Percentiles rank a stretch among this genome's conserved stretches.
phyloP scores from a whole-genome alignment of 1,139 yeast species.

The Waltiozyma sp. region DNA sequence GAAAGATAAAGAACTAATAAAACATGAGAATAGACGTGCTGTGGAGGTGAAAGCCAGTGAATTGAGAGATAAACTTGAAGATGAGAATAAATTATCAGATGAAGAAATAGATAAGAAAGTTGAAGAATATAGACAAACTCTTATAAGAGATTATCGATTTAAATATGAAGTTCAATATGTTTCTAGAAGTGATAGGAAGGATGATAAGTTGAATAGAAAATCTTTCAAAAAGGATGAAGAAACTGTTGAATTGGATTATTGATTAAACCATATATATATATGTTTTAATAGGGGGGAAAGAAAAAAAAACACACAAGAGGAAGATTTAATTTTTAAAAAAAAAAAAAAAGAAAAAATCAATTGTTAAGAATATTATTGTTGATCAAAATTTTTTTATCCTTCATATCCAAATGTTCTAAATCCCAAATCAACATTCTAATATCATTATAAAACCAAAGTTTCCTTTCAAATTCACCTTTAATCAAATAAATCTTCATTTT shows the following conservation, averaged over 20 bases:
- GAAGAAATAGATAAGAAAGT: slow-evolving; percentile 14
- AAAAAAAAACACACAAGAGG: too few relatives aligned
- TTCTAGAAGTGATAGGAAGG: slow-evolving; percentile 9
- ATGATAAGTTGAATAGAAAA: neutral
- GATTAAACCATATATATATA: too few relatives aligned
- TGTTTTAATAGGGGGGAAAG: too few relatives aligned
- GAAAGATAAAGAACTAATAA: slow-evolving; percentile 10
- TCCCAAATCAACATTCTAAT: slow-evolving; percentile 22
- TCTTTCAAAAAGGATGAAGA: neutral
- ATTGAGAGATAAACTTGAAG: slow-evolving; percentile 16
- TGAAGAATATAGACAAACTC: slow-evolving; percentile 7
- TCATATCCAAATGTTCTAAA: slow-evolving; percentile 11
- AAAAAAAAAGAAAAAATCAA: neutral
- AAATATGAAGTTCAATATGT: slow-evolving; percentile 4
- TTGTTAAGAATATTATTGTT: slow-evolving; percentile 12
- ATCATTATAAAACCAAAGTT: slow-evolving; percentile 21
- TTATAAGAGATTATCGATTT: slow-evolving; percentile 5
- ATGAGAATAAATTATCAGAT: slow-evolving; percentile 11
- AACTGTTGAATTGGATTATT: neutral
- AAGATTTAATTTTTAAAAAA: too few relatives aligned
- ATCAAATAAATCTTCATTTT: slow-evolving; percentile 32
- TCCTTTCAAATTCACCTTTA: slow-evolving; percentile 12
- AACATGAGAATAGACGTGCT: slow-evolving; percentile 13
- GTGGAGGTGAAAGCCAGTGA: slow-evolving; percentile 16
- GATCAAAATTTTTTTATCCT: slow-evolving; percentile 13